phyloP scores from a whole-genome alignment of 108 stramenopile species.

The Nitzschia putrida region DNA sequence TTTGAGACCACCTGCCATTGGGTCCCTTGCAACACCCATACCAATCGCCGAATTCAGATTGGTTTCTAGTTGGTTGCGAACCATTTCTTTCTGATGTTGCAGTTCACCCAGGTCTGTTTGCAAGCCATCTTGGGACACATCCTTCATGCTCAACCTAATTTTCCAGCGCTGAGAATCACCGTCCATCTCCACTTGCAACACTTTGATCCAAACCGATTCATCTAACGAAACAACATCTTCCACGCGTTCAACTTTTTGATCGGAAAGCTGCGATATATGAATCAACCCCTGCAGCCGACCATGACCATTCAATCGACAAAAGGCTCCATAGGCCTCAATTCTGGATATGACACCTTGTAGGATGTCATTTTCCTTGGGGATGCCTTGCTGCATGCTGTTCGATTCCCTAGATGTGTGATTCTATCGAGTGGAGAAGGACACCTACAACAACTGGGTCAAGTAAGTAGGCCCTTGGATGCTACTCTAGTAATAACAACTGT shows the following conservation, averaged over 20 bases:
- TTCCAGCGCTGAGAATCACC: slow-evolving; percentile 27
- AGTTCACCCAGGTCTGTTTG: slow-evolving; percentile 28
- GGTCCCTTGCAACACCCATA: slow-evolving; percentile 70
- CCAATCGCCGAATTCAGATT: slow-evolving; percentile 72
- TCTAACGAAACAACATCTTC: slow-evolving; percentile 42
- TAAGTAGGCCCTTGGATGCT: too few relatives aligned
- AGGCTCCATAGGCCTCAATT: slow-evolving; percentile 68
- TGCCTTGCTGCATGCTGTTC: background rate
- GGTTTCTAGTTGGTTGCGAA: slow-evolving; percentile 29
- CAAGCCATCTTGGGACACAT: slow-evolving; percentile 59
- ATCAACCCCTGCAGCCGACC: slow-evolving; percentile 48
- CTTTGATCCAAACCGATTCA: slow-evolving; percentile 50
- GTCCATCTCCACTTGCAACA: slow-evolving; percentile 37
- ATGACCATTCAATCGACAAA: slow-evolving; percentile 40
- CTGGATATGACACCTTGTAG: slow-evolving; percentile 47
- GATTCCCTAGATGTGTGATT: too few relatives aligned
- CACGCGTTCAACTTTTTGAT: slow-evolving; percentile 38
- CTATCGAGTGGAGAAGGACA: too few relatives aligned
- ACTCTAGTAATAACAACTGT: too few relatives aligned
- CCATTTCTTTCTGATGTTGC: slow-evolving; percentile 16
- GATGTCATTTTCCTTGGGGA: slow-evolving; percentile 31
- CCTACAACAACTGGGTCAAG: too few relatives aligned
- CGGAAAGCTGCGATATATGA: slow-evolving; percentile 63
- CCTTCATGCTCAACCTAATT: slow-evolving; percentile 62
- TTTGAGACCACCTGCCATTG: slow-evolving; percentile 45